Conservation (phyloP, 2,329 filamentous ascomycete genomes). For the Myriosclerotinia duriaeana region DNA sequence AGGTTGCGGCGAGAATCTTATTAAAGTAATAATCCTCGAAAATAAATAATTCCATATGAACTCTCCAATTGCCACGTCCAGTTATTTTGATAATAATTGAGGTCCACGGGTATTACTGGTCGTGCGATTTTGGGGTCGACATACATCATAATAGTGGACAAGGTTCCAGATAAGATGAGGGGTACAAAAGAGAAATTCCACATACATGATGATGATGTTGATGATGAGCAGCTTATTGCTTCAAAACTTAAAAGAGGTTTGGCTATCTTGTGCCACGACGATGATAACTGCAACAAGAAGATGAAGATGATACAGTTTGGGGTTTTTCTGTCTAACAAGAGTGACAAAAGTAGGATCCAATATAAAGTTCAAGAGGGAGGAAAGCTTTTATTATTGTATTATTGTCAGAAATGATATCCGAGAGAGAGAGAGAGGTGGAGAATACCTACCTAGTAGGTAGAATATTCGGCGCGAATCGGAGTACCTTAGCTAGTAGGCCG, state of each 20-base stretch:
- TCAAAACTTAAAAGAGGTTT: background rate
- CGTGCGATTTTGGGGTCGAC: background rate
- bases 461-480: slow-evolving; percentile 14
- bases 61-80: slow-evolving; percentile 20
- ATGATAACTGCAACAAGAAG: background rate
- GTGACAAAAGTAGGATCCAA: background rate
- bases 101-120: slow-evolving; percentile 17
- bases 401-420: background rate
- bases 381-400: slow-evolving; percentile 10
- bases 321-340: background rate
- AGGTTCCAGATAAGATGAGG: slow-evolving; percentile 20
- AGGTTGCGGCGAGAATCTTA: background rate
- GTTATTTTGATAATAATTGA: slow-evolving; percentile 17
- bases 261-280: background rate
- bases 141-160: slow-evolving; percentile 11
- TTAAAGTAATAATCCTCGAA: background rate
- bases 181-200: slow-evolving; percentile 8
- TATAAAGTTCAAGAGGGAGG: background rate
- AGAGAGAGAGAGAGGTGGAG: slow-evolving; percentile 6
- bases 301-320: background rate
- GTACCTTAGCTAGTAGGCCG: background rate
- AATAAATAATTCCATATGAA: background rate
- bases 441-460: too few species aligned
- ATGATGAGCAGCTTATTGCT: background rate
- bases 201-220: slow-evolving; percentile 3